phyloP scores from a whole-genome alignment of 179 eudicot genomes.

The Corrigiola litoralis region DNA sequence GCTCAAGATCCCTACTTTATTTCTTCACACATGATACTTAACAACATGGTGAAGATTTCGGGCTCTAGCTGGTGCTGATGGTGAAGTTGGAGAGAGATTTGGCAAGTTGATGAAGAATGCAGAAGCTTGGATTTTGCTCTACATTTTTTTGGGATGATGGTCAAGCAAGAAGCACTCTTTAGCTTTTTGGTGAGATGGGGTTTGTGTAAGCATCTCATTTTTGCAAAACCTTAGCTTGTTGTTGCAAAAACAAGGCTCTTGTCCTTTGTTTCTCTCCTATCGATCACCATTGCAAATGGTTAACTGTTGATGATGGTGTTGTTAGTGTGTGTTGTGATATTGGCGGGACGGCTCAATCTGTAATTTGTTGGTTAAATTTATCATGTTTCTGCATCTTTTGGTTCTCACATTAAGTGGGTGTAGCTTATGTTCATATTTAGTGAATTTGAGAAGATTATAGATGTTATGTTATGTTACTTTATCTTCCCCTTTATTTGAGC shows the following conservation, averaged over 20 bases:
- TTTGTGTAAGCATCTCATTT: slow-evolving; percentile 18
- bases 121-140: not conserved
- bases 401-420: not conserved
- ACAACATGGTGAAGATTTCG: not conserved
- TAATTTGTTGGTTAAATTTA: slow-evolving; percentile 16
- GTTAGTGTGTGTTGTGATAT: slow-evolving; percentile 39
- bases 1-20: slow-evolving; percentile 7
- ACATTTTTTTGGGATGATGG: slow-evolving; percentile 14
- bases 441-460: slow-evolving; percentile 13
- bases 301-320: slow-evolving; percentile 7
- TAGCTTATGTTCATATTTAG: slow-evolving; percentile 10
- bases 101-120: not conserved
- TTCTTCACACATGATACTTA: not conserved
- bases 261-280: slow-evolving; percentile 15
- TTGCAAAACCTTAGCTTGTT: slow-evolving; percentile 7
- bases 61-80: not conserved
- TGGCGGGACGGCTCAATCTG: slow-evolving; percentile 64
- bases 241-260: not conserved
- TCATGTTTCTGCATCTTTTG: not conserved
- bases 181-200: slow-evolving; percentile 16
- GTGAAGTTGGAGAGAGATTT: not conserved
- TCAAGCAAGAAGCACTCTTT: slow-evolving; percentile 11
- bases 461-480: not conserved
- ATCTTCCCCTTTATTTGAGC: too few relatives aligned
- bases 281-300: slow-evolving; percentile 16